phyloP scores from a whole-genome alignment of 345 rosid genomes.

The Populus tremula region DNA sequence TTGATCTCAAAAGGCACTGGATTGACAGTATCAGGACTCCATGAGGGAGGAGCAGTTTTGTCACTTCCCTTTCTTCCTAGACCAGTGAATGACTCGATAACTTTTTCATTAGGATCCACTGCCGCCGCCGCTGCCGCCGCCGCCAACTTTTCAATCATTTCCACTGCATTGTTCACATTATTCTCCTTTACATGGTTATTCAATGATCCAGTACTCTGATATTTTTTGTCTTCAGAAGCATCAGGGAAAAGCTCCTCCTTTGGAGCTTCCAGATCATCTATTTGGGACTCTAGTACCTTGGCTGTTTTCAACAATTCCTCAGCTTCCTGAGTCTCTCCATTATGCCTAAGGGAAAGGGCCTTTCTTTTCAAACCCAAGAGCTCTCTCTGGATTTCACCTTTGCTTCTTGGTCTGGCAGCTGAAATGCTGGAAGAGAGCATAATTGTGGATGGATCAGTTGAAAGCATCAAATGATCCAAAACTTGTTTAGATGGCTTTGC shows the following conservation, averaged over 20 bases:
- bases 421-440: constrained; percentile 15
- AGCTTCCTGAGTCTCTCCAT: constrained; percentile 53
- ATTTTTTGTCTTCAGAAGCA: constrained; percentile 14
- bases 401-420: constrained; percentile 32
- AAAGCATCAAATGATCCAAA: constrained; percentile 27
- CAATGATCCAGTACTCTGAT: constrained; percentile 18
- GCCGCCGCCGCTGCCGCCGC: constrained; percentile 2
- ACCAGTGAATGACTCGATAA: constrained; percentile 24
- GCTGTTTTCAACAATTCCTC: constrained; percentile 49
- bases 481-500: constrained; percentile 23
- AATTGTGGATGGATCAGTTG: constrained; percentile 8
- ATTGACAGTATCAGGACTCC: constrained; percentile 8
- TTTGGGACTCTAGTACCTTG: constrained; percentile 45
- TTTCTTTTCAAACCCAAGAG: constrained; percentile 58
- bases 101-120: constrained; percentile 23
- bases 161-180: constrained; percentile 14
- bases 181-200: constrained; percentile 15
- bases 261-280: constrained; percentile 47
- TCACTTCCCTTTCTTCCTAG: constrained; percentile 16
- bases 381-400: constrained; percentile 56
- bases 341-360: constrained; percentile 52
- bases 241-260: constrained; percentile 26
- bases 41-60: neutral
- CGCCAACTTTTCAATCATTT: neutral
- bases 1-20: constrained; percentile 15